Base-by-base conservation (phyloP, 2,329 filamentous ascomycete species). In the Pyricularia grisea region DNA sequence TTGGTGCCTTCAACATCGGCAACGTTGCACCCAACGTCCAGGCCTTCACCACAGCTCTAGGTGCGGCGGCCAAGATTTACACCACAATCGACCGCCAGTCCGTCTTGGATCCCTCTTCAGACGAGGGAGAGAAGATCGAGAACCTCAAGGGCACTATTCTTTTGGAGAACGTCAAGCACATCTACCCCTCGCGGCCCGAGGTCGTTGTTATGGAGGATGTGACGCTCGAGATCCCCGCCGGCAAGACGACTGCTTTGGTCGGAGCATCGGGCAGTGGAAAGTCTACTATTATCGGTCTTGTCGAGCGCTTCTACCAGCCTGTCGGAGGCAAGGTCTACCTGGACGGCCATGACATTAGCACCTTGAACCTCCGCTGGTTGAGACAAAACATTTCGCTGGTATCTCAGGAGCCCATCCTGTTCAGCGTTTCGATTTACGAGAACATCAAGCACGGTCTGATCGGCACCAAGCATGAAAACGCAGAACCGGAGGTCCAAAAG, bases 231-330 rank as follows among this genome's bases (percentile, higher is more conserved):
- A 90, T 98, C 55, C 93, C 93, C 1, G 92, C 94, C 3, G 94
- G 94, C 25, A 97, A 97, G 81, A 93, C 92, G 23, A 97, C 94
- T 2, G 95, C 95, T 1, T 82, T 99, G 9, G 95, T 99, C 6
- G 95, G 42, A 50, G 42, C 42, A 17, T 50, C 42, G 20, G 42
- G 42, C 42, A 50, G 42, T n/a, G 42, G 42, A 20, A 50, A 50
- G 20, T 50, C 42, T 50, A 50, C 42, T 95, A 70, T 92, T 94
- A 0, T 98, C 94, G 12, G 95, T 94, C 12, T 96, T 92, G 58
- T 95, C 95, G 66, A 99, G 98, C 80, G 95, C 23, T 98, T 98
- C 78, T 99, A 99, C 77, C 88, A 94, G 69, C 94, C 94, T 0
- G 92, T 97, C 42, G 86, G 86, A 33, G 95, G 95, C 27, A 80